Conservation (phyloP, 805 yeast genomes). For the Candida succiphila region DNA sequence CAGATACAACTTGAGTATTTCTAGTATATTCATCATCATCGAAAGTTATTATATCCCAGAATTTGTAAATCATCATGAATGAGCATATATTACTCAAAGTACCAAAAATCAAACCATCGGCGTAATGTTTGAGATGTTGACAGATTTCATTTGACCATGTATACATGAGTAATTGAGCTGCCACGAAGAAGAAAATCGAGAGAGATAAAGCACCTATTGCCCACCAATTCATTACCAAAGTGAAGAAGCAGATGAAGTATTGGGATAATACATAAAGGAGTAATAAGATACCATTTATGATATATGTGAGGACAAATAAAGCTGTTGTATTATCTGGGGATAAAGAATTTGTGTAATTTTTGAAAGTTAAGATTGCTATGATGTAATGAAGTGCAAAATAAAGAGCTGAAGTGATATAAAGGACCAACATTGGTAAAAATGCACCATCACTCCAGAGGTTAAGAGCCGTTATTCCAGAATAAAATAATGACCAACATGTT, state of each 20-base stretch:
- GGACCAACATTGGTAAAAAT: conserved; percentile 42
- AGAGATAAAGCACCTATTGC: conserved; percentile 76
- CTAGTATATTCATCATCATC: conserved; percentile 83
- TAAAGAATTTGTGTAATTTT: conserved; percentile 45
- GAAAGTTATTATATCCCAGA: conserved; percentile 91
- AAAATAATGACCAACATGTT: conserved; percentile 56
- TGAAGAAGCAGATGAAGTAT: conserved; percentile 51
- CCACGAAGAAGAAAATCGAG: conserved; percentile 62
- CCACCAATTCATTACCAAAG: conserved; percentile 69
- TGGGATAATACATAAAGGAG: conserved; percentile 59
- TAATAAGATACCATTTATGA: conserved; percentile 61
- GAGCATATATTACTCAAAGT: conserved; percentile 72
- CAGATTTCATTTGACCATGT: conserved; percentile 63
- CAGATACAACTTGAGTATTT: conserved; percentile 15
- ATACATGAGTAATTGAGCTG: conserved; percentile 73
- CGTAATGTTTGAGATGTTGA: conserved; percentile 64
- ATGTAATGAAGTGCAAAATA: conserved; percentile 62
- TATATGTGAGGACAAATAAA: conserved; percentile 59
- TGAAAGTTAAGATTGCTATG: conserved; percentile 63
- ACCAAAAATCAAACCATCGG: conserved; percentile 85
- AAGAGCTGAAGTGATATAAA: conserved; percentile 39
- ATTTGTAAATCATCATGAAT: conserved; percentile 91
- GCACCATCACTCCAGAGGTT: conserved; percentile 97
- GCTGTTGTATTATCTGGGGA: conserved; percentile 48
- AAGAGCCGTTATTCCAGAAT: conserved; percentile 74